These are phyloP conservation scores for Melampsora larici-populina DNA, from an alignment of 1,284 basidiomycete species.

Conservation along the genomic window DNA sequence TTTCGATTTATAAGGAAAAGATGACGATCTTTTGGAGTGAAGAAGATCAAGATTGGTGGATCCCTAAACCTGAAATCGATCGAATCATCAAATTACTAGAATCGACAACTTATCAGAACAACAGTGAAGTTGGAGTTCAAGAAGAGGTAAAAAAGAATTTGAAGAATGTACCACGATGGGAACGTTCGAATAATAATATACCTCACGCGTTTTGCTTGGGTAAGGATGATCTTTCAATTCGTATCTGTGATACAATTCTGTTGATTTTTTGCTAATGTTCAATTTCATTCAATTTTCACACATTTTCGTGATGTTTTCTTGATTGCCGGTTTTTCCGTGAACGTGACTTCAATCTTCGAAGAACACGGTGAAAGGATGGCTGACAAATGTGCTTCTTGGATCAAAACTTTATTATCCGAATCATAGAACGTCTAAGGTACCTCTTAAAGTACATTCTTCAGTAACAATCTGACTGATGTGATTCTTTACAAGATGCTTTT, in stretches of 20 bases:
- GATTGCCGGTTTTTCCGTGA: too few relatives aligned
- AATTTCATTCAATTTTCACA: too few relatives aligned
- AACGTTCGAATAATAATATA: conserved; percentile 7
- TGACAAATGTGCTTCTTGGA: neutral
- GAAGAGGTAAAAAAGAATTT: neutral
- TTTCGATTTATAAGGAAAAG: conserved; percentile 1
- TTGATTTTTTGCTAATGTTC: too few relatives aligned
- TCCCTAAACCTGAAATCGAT: conserved; percentile 17
- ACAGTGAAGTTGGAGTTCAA: neutral
- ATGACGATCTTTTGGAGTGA: conserved; percentile 22
- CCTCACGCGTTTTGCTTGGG: conserved; percentile 39
- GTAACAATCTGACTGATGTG: too few relatives aligned
- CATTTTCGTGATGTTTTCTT: too few relatives aligned
- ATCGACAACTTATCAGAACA: neutral
- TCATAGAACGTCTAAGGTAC: too few relatives aligned
- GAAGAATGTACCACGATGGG: conserved; percentile 9
- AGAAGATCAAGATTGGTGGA: conserved; percentile 28
- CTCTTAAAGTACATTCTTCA: too few relatives aligned
- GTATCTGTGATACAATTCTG: too few relatives aligned
- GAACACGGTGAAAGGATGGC: conserved; percentile 1
- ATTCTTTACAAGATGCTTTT: too few relatives aligned
- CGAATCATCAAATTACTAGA: conserved; percentile 14
- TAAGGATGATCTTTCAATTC: neutral
- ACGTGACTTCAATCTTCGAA: neutral
- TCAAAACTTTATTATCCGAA: neutral